A percentile compares a stretch with the other conserved stretches of the same genome.
Evolutionary conservation across 2,329 filamentous ascomycete species (phyloP).

Genomic region (Epichloe uncinata): DNA sequence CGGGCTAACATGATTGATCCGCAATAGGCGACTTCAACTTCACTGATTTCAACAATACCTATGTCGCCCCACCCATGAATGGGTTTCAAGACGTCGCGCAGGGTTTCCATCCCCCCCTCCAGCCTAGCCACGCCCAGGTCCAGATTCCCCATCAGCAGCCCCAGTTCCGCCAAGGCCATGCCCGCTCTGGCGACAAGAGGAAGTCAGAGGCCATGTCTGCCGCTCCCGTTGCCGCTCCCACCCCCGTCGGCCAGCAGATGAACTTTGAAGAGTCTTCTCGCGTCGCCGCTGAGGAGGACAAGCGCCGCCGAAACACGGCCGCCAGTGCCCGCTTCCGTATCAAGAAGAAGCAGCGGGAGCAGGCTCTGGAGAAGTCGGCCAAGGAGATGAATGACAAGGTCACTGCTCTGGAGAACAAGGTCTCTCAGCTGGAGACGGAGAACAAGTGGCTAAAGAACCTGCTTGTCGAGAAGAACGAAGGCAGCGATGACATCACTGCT

Average conservation of each 20-base stretch:
- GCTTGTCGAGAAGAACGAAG: constrained; percentile 69
- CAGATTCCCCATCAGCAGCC: constrained; percentile 23
- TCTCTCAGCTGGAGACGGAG: constrained; percentile 67
- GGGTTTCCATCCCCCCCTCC: constrained; percentile 39
- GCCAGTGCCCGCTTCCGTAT: constrained; percentile 80
- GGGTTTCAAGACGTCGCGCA: constrained; percentile 21
- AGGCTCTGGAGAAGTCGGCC: constrained; percentile 66
- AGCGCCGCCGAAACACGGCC: constrained; percentile 77
- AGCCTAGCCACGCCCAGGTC: constrained; percentile 35
- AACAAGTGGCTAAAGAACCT: constrained; percentile 74
- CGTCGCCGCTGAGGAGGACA: constrained; percentile 73
- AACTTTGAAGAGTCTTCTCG: constrained; percentile 60
- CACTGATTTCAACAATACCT: constrained; percentile 38
- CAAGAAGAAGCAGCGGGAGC: constrained; percentile 93
- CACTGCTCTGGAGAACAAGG: constrained; percentile 54
- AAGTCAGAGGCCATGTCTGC: constrained; percentile 29
- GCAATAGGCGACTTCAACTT: constrained; percentile 47
- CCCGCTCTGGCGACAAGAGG: constrained; percentile 29
- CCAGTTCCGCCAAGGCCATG: constrained; percentile 18
- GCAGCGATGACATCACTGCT: constrained; percentile 37
- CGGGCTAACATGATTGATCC: constrained; percentile 12
- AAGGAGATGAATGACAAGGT: constrained; percentile 79
- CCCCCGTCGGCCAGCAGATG: constrained; percentile 25
- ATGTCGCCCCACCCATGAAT: constrained; percentile 36
- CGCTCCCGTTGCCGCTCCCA: constrained; percentile 8